Conservation (phyloP, 2,329 filamentous ascomycete genomes). For the Trichophyton schoenleinii region DNA sequence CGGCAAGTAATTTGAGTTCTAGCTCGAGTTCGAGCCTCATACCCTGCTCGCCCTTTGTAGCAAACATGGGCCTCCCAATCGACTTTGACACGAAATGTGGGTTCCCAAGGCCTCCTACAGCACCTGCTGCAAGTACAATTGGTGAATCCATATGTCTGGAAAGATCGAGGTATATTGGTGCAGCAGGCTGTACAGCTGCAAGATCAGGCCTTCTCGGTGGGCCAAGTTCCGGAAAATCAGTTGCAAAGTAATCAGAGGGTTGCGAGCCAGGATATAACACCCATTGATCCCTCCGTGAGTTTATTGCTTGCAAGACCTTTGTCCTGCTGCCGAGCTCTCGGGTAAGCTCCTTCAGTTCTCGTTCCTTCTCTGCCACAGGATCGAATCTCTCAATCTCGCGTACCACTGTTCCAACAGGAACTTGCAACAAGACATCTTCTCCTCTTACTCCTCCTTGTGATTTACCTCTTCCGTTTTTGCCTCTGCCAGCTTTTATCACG, state of each 20-base stretch:
- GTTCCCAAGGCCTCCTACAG: constrained; percentile 82
- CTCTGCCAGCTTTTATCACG: constrained; percentile 39
- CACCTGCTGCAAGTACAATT: constrained; percentile 74
- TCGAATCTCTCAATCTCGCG: constrained; percentile 69
- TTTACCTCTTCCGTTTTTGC: constrained; percentile 37
- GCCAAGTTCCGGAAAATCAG: constrained; percentile 46
- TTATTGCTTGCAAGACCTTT: constrained; percentile 31
- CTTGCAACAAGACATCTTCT: constrained; percentile 74
- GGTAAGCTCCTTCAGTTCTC: constrained; percentile 16
- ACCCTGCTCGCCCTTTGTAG: constrained; percentile 71
- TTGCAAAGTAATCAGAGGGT: constrained; percentile 53
- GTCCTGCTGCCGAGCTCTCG: constrained; percentile 24
- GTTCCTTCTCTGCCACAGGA: constrained; percentile 57
- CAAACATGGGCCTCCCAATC: constrained; percentile 68
- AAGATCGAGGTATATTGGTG: constrained; percentile 61
- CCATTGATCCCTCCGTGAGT: constrained; percentile 57
- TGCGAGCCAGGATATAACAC: constrained; percentile 71
- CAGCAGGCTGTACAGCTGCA: constrained; percentile 54
- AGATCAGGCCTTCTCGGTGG: constrained; percentile 45
- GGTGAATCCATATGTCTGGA: constrained; percentile 68
- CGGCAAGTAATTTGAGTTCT: constrained; percentile 87
- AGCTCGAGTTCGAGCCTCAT: constrained; percentile 70
- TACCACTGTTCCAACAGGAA: constrained; percentile 85
- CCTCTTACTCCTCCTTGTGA: constrained; percentile 57
- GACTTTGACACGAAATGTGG: constrained; percentile 76